Conservation (phyloP, 129 eudicot genomes). For the Saussurea involucrata region DNA sequence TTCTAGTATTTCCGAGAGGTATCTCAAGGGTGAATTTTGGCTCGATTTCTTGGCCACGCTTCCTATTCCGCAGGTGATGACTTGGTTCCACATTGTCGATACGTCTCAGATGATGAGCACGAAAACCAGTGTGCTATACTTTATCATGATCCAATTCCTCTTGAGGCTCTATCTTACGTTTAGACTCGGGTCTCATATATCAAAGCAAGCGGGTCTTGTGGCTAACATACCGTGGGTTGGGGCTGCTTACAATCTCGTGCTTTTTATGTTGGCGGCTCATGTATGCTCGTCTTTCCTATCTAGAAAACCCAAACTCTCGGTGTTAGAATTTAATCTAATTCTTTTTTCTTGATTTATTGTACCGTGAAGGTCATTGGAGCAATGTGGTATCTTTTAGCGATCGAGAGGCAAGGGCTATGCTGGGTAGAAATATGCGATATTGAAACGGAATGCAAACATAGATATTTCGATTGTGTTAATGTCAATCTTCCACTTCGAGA, state of each 20-base stretch:
- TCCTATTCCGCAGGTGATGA: conserved; percentile 77
- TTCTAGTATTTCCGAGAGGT: conserved; percentile 50
- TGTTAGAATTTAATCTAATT: neutral
- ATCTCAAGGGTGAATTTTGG: conserved; percentile 51
- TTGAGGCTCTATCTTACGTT: conserved; percentile 55
- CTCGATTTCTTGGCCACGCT: conserved; percentile 67
- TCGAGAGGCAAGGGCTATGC: conserved; percentile 73
- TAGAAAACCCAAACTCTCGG: neutral
- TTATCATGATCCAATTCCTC: conserved; percentile 65
- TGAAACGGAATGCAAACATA: conserved; percentile 39
- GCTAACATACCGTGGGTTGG: conserved; percentile 83
- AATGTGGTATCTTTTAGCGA: conserved; percentile 71
- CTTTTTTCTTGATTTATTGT: neutral
- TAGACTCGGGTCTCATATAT: conserved; percentile 58
- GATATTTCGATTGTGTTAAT: conserved; percentile 45
- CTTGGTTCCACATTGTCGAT: conserved; percentile 50
- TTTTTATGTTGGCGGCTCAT: conserved; percentile 84
- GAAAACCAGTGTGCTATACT: conserved; percentile 43
- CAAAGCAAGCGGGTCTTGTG: conserved; percentile 63
- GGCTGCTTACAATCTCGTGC: conserved; percentile 74
- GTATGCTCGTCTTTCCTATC: conserved; percentile 34
- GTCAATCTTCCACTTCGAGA: conserved; percentile 30
- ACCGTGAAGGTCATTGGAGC: conserved; percentile 64
- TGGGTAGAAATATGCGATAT: conserved; percentile 59
- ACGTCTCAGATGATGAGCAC: conserved; percentile 40